Evolutionary conservation across 2,329 filamentous ascomycete genomes (phyloP).

Genomic region (Hirsutella minnesotensis): DNA sequence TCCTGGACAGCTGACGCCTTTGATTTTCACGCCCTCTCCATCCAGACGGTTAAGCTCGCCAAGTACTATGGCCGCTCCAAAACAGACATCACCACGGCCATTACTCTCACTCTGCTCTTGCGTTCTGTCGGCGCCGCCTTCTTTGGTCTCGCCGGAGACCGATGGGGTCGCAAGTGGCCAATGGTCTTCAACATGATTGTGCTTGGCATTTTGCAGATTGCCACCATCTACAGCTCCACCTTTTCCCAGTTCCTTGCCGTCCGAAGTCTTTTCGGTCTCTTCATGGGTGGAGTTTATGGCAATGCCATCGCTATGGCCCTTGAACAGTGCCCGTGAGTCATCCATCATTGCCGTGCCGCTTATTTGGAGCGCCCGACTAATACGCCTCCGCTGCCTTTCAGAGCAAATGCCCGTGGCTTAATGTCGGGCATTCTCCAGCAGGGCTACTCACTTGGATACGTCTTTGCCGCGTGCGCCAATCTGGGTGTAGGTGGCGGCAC

Average conservation of each 20-base stretch:
- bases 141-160: conserved; percentile 69
- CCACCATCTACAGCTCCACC: conserved; percentile 63
- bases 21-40: conserved; percentile 70
- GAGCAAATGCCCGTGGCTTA: conserved; percentile 57
- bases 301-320: conserved; percentile 70
- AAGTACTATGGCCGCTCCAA: conserved; percentile 36
- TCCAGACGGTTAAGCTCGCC: conserved; percentile 62
- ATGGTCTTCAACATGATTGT: conserved; percentile 73
- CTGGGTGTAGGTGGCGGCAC: conserved; percentile 55
- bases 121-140: conserved; percentile 62
- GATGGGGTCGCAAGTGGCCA: conserved; percentile 72
- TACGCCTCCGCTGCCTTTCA: conserved; percentile 14
- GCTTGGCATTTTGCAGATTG: conserved; percentile 55
- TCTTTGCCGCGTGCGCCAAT: conserved; percentile 65
- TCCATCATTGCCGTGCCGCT: background rate
- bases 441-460: conserved; percentile 70
- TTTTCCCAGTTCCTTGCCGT: conserved; percentile 68
- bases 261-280: conserved; percentile 60
- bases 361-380: background rate
- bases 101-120: conserved; percentile 63
- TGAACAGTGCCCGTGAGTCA: conserved; percentile 53
- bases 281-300: conserved; percentile 74
- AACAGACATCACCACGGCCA: conserved; percentile 62
- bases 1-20: conserved; percentile 78
- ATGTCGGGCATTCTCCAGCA: conserved; percentile 77